Evolutionary conservation across 805 yeast species (phyloP).

Genomic region (Scheffersomyces amazonensis): DNA sequence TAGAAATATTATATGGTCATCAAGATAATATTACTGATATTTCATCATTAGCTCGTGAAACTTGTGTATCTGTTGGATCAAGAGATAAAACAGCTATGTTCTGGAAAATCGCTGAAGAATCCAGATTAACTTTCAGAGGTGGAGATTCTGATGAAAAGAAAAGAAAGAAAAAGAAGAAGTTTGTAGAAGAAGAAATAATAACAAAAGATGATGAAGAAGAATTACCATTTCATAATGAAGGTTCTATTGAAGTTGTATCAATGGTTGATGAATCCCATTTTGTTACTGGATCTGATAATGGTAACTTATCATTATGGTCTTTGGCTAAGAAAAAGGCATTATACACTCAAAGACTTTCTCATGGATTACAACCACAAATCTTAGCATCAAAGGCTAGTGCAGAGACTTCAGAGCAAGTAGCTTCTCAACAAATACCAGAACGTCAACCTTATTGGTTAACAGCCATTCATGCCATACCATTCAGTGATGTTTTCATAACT

Average conservation of each 20-base stretch:
- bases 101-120: slow-evolving; percentile 96
- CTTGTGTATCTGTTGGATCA: slow-evolving; percentile 94
- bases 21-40: slow-evolving; percentile 87
- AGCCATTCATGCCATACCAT: slow-evolving; percentile 77
- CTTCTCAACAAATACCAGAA: slow-evolving; percentile 56
- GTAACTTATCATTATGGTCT: slow-evolving; percentile 88
- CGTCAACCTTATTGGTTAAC: slow-evolving; percentile 86
- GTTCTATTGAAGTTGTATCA: slow-evolving; percentile 83
- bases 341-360: slow-evolving; percentile 65
- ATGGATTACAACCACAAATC: slow-evolving; percentile 60
- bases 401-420: slow-evolving; percentile 52
- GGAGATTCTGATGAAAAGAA: slow-evolving; percentile 60
- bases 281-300: slow-evolving; percentile 94
- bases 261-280: slow-evolving; percentile 93
- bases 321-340: slow-evolving; percentile 86
- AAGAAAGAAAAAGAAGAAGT: slow-evolving; percentile 29
- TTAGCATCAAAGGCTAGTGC: slow-evolving; percentile 39
- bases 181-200: slow-evolving; percentile 3
- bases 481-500: slow-evolving; percentile 74
- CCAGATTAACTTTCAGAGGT: slow-evolving; percentile 89
- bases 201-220: slow-evolving; percentile 14
- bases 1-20: slow-evolving; percentile 92
- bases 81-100: slow-evolving; percentile 93
- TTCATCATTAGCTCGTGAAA: slow-evolving; percentile 75
- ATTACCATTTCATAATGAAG: slow-evolving; percentile 58